These are phyloP conservation scores for Trichoderma semiorbis DNA, from an alignment of 2,329 filamentous ascomycete genomes.

Conservation along the genomic window DNA sequence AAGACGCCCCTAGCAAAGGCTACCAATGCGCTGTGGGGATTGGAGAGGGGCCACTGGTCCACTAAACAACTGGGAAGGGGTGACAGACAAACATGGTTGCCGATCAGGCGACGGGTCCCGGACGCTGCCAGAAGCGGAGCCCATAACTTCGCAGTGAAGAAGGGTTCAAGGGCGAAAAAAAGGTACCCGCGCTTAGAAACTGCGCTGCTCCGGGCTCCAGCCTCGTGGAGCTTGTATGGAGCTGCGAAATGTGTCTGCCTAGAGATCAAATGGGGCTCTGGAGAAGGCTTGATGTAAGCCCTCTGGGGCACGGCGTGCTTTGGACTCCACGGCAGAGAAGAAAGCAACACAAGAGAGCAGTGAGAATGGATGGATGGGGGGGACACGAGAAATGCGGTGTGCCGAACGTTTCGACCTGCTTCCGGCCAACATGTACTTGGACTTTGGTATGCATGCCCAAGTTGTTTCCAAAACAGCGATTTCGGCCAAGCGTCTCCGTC, in stretches of 20 bases:
- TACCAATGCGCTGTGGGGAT: background rate
- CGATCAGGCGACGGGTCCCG: slow-evolving; percentile 14
- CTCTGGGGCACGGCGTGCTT: slow-evolving; percentile 8
- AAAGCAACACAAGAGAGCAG: background rate
- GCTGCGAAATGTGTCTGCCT: slow-evolving; percentile 18
- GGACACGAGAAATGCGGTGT: slow-evolving; percentile 9
- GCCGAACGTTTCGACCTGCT: slow-evolving; percentile 6
- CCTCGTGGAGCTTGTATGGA: slow-evolving; percentile 15
- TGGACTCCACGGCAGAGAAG: background rate
- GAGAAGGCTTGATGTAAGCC: slow-evolving; percentile 11
- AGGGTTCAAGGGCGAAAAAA: background rate
- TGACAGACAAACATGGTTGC: background rate
- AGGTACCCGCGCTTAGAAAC: background rate
- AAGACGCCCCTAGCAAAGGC: slow-evolving; percentile 1
- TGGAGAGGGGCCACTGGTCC: background rate
- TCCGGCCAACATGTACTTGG: background rate
- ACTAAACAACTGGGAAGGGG: background rate
- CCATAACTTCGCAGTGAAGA: background rate
- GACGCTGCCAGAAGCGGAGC: slow-evolving; percentile 14
- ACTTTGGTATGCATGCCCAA: slow-evolving; percentile 1
- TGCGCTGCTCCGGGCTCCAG: background rate
- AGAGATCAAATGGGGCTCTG: slow-evolving; percentile 13
- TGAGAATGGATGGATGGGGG: background rate
- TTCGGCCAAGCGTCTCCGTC: background rate
- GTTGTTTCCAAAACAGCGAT: background rate